Base-by-base conservation (phyloP, 371 early-diverging fungal genomes). In the Mucor piriformis region DNA sequence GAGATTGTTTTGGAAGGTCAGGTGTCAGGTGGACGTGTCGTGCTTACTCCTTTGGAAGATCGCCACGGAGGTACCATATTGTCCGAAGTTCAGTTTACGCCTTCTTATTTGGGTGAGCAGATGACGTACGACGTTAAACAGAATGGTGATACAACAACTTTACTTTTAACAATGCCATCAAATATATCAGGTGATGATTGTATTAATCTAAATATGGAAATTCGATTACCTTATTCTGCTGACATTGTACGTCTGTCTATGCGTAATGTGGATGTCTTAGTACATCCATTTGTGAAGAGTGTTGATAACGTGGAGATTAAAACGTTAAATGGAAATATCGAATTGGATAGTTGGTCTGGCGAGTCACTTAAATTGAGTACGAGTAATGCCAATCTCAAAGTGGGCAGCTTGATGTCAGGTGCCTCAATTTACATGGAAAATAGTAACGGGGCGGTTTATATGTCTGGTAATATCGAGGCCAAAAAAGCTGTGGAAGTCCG, bases 211-310 rank as follows among this genome's bases (percentile, higher is more conserved):
- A 20, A 56, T 8, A 43, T 66, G n/a, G 61, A 66, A 10, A 48
- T 66, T n/a, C 20, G 47, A 3, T 24, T 66, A 16, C 66, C 66
- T 42, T 56, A 61, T 23, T 29, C 16, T 18, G 52, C 59, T 25
- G 24, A 43, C 12, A 6, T 18, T 4, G 10, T 56, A 2, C 21
- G 20, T 18, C 21, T 66, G 6, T 10, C 18, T 16, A 38, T 46
- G 3, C 20, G 35, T 23, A 66, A 61, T 18, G 21, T 61, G 13
- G 55, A 60, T 48, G n/a, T 66, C 4, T 21, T 40, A 1, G 59
- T 64, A 3, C 33, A 50, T 3, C 65, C 65, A 1, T 58, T 64
- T 43, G 58, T 57, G 3, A 54, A 59, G 18, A 55, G 54, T 3
- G 37, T 59, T 0, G 18, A 47, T 13, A 13, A 12, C 5, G 18